Base-by-base conservation (phyloP, 768 basidiomycete genomes). In the Amanita brunnescens region DNA sequence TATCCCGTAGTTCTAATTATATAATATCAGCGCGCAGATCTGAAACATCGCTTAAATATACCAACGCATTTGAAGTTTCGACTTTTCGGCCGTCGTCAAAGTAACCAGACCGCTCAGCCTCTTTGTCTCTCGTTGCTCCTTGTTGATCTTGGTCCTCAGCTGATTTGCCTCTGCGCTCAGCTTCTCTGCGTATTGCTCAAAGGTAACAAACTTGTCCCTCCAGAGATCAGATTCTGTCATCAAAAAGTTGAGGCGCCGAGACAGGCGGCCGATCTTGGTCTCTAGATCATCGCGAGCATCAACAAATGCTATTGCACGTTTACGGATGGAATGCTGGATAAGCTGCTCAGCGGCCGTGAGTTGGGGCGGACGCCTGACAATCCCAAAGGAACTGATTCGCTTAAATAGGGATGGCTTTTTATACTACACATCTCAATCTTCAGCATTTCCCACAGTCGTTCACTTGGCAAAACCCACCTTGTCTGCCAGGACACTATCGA, bases 261-360 rank as follows among this genome's bases (percentile, higher is more conserved):
- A 87, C 26, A 92, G 75, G 37, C 91, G 81, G 26, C 90, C 91
- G 56, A 93, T 91, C 76, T 92, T 94, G 41, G 88, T 89, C 72
- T 95, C 92, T 20, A 95, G 79, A 59, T 93, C 91, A 64, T 94
- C 93, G 32, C 93, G 78, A 9, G 91, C 89, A 62, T 95, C 91
- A 35, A 95, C 91, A 59, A 94, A 95, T 33, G 91, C 91, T 3
- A 86, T 87, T n/a, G 93, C 92, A 37, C 93, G 86, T 64, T 88
- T 88, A 57, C 93, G 85, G 64, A 96, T 93, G 47, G 91, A 91
- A 42, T 77, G 74, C 64, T 92, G 90, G 55, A 93, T 86, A 52
- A 81, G 75, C 65, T 91, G 87, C 63, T 96, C 93, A 0, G 91
- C 90, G 10, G 70, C 69, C 24, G 83, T 87, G 41, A 94, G 72